Evolutionary conservation across 73 alveolate species (phyloP).

Genomic region (Paramecium tetraurelia): DNA sequence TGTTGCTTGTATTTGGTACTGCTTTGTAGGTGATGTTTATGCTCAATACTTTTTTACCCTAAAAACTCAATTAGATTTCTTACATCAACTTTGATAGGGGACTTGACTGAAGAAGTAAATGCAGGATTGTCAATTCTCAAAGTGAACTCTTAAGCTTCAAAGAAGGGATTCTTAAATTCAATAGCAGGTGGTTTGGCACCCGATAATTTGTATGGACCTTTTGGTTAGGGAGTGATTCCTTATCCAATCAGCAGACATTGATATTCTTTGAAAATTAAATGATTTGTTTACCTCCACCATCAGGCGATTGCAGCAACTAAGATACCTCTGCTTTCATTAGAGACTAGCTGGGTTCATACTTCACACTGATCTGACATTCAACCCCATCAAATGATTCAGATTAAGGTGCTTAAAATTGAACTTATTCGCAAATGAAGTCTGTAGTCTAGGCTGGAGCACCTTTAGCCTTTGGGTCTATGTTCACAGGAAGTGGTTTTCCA

Average conservation of each 20-base stretch:
- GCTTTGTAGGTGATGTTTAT: constrained; percentile 48
- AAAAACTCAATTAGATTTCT: neutral
- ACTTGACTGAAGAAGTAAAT: constrained; percentile 94
- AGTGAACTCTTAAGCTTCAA: constrained; percentile 94
- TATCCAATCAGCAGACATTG: constrained; percentile 93
- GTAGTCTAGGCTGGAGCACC: constrained; percentile 50
- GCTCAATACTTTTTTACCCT: constrained; percentile 59
- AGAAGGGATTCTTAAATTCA: constrained; percentile 97
- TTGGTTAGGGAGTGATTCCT: constrained; percentile 97
- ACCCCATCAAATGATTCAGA: constrained; percentile 95
- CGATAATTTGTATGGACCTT: constrained; percentile 96
- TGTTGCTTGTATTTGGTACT: constrained; percentile 49
- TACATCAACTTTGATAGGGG: constrained; percentile 90
- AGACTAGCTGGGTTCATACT: constrained; percentile 95
- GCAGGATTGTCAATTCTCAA: constrained; percentile 96
- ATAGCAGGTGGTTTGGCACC: constrained; percentile 95
- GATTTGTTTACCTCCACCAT: constrained; percentile 75
- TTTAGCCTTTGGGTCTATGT: constrained; percentile 62
- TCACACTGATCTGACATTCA: constrained; percentile 88
- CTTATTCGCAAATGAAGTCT: constrained; percentile 73
- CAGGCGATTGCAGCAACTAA: constrained; percentile 90
- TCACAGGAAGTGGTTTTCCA: constrained; percentile 72
- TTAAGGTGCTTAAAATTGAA: constrained; percentile 71
- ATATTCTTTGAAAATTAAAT: constrained; percentile 67
- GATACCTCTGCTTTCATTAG: constrained; percentile 93